These are phyloP conservation scores for Meyerozyma athensensis DNA, from an alignment of 1,139 yeast species.

Conservation along the genomic window DNA sequence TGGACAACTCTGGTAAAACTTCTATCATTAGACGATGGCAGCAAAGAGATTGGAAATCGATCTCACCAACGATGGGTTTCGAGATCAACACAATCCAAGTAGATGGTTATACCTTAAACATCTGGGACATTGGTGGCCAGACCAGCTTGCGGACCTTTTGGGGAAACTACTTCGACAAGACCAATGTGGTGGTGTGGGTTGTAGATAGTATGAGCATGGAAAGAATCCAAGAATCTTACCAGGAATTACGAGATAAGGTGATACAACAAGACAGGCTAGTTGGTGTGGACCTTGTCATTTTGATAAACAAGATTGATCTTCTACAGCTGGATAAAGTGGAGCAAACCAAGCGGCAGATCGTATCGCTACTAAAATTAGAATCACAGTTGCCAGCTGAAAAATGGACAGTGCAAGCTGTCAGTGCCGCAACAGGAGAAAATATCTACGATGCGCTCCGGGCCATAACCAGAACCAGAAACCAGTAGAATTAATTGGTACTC, in stretches of 20 bases:
- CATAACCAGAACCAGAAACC: background rate
- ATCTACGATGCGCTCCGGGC: conserved; percentile 31
- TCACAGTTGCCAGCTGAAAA: conserved; percentile 21
- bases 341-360: conserved; percentile 16
- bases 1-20: conserved; percentile 89
- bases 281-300: conserved; percentile 57
- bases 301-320: conserved; percentile 57
- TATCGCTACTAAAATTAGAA: conserved; percentile 20
- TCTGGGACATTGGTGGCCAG: conserved; percentile 94
- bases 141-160: conserved; percentile 73
- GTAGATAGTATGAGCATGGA: conserved; percentile 64
- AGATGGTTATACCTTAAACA: conserved; percentile 31
- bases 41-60: conserved; percentile 36
- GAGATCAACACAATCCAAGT: conserved; percentile 41
- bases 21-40: conserved; percentile 66
- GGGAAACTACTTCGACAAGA: conserved; percentile 86
- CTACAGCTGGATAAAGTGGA: conserved; percentile 15
- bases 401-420: conserved; percentile 41
- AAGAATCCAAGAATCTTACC: conserved; percentile 59
- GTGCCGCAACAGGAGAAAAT: conserved; percentile 57
- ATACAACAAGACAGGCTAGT: conserved; percentile 62
- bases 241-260: conserved; percentile 57
- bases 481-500: too few relatives aligned
- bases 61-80: conserved; percentile 53
- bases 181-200: conserved; percentile 90